These are phyloP conservation scores for Aureobasidium sp. DNA, from an alignment of 2,329 filamentous ascomycete genomes.

Conservation along the genomic window DNA sequence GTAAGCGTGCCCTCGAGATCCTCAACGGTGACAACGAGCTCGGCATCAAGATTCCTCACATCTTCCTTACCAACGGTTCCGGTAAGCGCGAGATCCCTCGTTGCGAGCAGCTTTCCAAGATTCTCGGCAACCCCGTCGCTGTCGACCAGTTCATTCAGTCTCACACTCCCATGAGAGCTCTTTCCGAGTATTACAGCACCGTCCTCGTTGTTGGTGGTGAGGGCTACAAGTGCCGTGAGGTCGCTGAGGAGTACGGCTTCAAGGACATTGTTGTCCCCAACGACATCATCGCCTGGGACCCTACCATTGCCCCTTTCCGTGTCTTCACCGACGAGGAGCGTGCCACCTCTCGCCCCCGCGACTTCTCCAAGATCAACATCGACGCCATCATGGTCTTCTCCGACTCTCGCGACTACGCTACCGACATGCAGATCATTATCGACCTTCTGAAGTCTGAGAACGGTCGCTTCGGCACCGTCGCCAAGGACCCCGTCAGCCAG, in stretches of 20 bases:
- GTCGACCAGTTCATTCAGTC: conserved; percentile 71
- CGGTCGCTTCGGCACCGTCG: conserved; percentile 56
- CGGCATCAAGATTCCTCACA: conserved; percentile 68
- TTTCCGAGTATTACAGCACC: conserved; percentile 68
- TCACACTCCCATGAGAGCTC: conserved; percentile 67
- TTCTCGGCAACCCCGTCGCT: conserved; percentile 56
- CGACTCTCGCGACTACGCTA: conserved; percentile 65
- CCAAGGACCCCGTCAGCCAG: conserved; percentile 56
- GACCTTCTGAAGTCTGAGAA: conserved; percentile 62
- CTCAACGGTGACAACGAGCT: conserved; percentile 70
- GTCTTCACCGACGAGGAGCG: conserved; percentile 61
- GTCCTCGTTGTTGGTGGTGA: conserved; percentile 70
- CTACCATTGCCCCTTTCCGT: conserved; percentile 60
- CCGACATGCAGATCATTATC: conserved; percentile 69
- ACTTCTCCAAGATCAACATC: conserved; percentile 65
- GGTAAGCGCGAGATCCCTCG: conserved; percentile 61
- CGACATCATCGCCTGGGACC: conserved; percentile 63
- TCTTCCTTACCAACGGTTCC: conserved; percentile 67
- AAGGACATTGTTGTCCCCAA: conserved; percentile 65
- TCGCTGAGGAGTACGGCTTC: conserved; percentile 66
- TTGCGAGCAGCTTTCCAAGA: conserved; percentile 58
- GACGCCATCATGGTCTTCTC: conserved; percentile 69
- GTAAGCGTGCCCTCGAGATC: conserved; percentile 57
- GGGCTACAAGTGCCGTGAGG: conserved; percentile 64
- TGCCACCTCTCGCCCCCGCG: conserved; percentile 57